These are phyloP conservation scores for Pelargonium citronellum DNA, from an alignment of 441 rosid species.

Conservation along the genomic window DNA sequence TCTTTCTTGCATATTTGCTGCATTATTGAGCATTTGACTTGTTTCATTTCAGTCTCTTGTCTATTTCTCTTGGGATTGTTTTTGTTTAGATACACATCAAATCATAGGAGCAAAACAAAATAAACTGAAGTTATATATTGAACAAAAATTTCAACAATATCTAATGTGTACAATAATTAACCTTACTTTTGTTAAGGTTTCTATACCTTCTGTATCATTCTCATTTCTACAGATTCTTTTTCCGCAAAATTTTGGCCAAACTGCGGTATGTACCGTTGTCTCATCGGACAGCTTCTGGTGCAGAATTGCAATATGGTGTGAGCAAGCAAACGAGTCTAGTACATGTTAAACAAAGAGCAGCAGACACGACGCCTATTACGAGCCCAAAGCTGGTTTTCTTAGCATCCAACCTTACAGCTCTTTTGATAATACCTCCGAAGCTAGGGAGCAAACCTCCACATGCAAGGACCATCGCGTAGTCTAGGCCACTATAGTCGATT, in stretches of 20 bases:
- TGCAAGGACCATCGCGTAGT: slow-evolving; percentile 82
- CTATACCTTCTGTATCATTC: background rate
- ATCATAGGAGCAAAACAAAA: no score
- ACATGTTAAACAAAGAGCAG: slow-evolving; percentile 66
- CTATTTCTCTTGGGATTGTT: no score
- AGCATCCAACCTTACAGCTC: slow-evolving; percentile 56
- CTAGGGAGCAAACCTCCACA: slow-evolving; percentile 82
- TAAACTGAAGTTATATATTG: no score
- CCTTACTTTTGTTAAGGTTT: background rate
- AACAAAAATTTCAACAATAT: background rate
- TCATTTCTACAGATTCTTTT: slow-evolving; percentile 3
- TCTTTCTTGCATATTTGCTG: no score
- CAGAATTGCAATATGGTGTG: slow-evolving; percentile 94
- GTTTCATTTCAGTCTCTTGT: no score
- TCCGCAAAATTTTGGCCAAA: slow-evolving; percentile 8
- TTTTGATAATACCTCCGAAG: slow-evolving; percentile 49
- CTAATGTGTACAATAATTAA: background rate
- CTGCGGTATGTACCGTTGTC: background rate
- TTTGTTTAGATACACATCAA: no score
- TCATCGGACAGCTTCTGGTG: slow-evolving; percentile 93
- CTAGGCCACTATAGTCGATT: slow-evolving; percentile 89
- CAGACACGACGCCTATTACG: slow-evolving; percentile 59
- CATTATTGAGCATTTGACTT: no score
- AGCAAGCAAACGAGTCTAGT: slow-evolving; percentile 89
- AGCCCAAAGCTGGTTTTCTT: slow-evolving; percentile 57